A percentile compares a stretch with the other conserved stretches of the same genome.
These are phyloP conservation scores for Clavispora carvajalis DNA, from an alignment of 805 yeast species.

Conservation along the genomic window DNA sequence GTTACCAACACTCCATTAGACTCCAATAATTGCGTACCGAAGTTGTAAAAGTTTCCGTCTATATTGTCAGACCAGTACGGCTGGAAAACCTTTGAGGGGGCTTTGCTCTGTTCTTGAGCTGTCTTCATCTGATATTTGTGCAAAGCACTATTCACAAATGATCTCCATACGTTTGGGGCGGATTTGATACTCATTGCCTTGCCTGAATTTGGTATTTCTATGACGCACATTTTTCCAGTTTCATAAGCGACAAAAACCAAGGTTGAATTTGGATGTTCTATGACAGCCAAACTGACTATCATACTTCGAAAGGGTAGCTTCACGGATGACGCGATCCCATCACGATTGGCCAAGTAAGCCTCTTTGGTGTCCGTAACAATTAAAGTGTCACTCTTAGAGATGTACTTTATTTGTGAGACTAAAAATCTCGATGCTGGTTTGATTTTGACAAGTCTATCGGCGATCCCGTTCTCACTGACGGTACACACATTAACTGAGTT, in stretches of 20 bases:
- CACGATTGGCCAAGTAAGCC: conserved; percentile 1
- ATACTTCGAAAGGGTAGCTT: conserved; percentile 6
- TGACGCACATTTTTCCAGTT: conserved; percentile 7
- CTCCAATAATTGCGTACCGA: background rate
- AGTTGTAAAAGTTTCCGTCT: conserved; percentile 22
- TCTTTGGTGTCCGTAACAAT: conserved; percentile 8
- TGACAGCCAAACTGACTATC: conserved; percentile 4
- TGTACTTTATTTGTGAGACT: conserved; percentile 8
- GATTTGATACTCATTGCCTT: background rate
- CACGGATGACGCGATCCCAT: background rate
- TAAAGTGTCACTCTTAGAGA: background rate
- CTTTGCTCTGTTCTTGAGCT: conserved; percentile 11
- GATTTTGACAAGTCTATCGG: background rate
- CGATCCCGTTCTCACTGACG: background rate
- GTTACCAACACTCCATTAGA: conserved; percentile 6
- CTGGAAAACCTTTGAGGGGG: conserved; percentile 11
- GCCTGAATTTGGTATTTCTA: conserved; percentile 1
- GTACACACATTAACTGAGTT: conserved; percentile 14
- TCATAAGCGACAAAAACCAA: conserved; percentile 6
- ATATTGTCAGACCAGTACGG: conserved; percentile 17
- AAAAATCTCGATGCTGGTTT: conserved; percentile 10
- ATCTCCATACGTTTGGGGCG: conserved; percentile 5
- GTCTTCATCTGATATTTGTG: conserved; percentile 11
- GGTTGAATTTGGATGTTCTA: background rate
- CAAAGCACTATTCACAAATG: conserved; percentile 17